Evolutionary conservation across 2,329 filamentous ascomycete genomes (phyloP).

Genomic region (Neopestalotiopsis rosae): DNA sequence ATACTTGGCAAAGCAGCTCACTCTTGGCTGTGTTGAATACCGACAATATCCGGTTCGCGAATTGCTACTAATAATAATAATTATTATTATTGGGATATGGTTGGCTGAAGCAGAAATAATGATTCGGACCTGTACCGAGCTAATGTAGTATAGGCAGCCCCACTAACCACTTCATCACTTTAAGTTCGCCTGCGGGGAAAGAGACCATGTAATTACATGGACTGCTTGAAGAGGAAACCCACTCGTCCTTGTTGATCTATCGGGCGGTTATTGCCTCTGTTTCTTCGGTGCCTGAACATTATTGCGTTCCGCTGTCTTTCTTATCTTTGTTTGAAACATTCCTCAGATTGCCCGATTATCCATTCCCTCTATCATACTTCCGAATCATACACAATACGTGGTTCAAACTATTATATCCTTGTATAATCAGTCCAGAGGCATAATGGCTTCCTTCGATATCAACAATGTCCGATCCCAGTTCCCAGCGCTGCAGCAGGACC

Average conservation of each 20-base stretch:
- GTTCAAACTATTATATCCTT: background rate
- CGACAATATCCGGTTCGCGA: background rate
- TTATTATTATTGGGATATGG: background rate
- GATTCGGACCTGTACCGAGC: slow-evolving; percentile 10
- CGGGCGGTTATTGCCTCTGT: background rate
- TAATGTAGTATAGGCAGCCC: slow-evolving; percentile 19
- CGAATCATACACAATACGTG: background rate
- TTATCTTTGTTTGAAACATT: background rate
- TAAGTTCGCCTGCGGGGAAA: slow-evolving; percentile 10
- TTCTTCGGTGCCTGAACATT: background rate
- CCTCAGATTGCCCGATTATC: background rate
- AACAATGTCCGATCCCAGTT: slow-evolving; percentile 63
- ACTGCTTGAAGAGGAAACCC: slow-evolving; percentile 5
- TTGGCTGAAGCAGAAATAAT: slow-evolving; percentile 15
- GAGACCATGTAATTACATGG: background rate
- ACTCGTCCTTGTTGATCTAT: background rate
- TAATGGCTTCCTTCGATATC: slow-evolving; percentile 55
- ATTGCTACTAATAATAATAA: background rate
- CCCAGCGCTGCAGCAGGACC: slow-evolving; percentile 69
- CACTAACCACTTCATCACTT: slow-evolving; percentile 12
- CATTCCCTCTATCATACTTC: background rate
- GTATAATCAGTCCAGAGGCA: slow-evolving; percentile 1
- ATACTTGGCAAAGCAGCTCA: background rate
- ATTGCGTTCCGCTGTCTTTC: background rate
- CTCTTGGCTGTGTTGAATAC: background rate